Evolutionary conservation across 208 protist genomes (phyloP).

Genomic region (Trypanosomatidae sp.): DNA sequence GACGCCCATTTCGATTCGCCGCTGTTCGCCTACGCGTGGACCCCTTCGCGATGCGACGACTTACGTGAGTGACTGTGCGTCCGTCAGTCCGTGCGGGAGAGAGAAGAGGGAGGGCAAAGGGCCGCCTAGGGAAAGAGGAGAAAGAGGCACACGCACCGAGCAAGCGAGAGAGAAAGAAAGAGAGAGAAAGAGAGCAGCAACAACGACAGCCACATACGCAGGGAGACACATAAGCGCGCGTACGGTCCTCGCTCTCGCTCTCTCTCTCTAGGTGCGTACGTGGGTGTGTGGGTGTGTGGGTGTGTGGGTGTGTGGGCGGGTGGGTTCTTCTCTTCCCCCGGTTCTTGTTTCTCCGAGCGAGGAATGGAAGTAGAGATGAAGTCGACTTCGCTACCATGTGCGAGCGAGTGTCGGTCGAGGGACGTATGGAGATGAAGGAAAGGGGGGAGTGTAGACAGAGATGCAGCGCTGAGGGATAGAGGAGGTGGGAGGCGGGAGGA

Average conservation of each 20-base stretch:
- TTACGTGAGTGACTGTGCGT: not conserved
- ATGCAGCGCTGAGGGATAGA: not conserved
- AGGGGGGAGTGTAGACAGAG: not conserved
- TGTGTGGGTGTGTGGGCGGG: not conserved
- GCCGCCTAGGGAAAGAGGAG: not conserved
- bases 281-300: not conserved
- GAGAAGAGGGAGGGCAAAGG: not conserved
- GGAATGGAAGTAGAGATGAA: not conserved
- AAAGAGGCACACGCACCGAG: not conserved
- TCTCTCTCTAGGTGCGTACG: not conserved
- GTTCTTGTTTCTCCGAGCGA: not conserved
- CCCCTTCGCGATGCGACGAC: not conserved
- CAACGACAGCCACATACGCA: no score
- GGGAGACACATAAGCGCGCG: no score
- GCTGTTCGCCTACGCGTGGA: not conserved
- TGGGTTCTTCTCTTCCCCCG: not conserved
- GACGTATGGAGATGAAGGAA: not conserved
- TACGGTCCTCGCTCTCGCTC: no score
- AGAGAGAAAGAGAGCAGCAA: no score
- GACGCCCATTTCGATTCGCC: not conserved
- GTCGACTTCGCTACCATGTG: not conserved
- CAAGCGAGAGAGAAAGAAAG: no score
- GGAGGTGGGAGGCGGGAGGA: not conserved
- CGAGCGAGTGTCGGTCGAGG: not conserved
- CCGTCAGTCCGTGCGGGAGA: not conserved